Conservation (phyloP, 2,329 filamentous ascomycete species). For the Trichoderma asperellum region DNA sequence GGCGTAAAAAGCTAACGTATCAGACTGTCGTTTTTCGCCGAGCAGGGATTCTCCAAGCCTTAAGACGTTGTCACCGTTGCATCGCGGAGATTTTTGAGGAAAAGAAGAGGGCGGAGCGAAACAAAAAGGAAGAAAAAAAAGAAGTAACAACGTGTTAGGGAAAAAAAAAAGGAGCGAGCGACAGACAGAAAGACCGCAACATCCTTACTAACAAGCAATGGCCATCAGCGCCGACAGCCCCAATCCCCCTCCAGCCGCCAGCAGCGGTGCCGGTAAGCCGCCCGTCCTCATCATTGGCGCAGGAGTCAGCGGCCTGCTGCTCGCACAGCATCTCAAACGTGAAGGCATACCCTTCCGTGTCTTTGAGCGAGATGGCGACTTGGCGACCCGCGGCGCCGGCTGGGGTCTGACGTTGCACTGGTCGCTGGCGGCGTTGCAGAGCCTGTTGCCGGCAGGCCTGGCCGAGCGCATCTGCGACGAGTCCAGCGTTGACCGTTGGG, state of each 20-base stretch:
- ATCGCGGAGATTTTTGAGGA: background rate
- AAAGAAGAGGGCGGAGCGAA: background rate
- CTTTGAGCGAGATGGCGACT: conserved; percentile 57
- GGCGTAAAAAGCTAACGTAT: background rate
- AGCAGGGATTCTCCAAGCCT: conserved; percentile 18
- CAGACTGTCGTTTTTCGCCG: background rate
- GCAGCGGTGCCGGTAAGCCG: background rate
- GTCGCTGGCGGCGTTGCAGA: conserved; percentile 57
- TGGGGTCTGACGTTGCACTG: conserved; percentile 69
- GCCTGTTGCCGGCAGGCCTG: conserved; percentile 55
- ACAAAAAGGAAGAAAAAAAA: background rate
- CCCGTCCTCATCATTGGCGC: conserved; percentile 45
- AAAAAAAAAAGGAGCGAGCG: background rate
- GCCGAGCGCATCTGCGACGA: conserved; percentile 48
- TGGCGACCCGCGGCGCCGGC: conserved; percentile 54
- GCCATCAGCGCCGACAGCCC: conserved; percentile 16
- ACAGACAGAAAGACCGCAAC: background rate
- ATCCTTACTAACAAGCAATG: conserved; percentile 6
- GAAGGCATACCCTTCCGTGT: conserved; percentile 49
- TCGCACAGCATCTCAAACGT: conserved; percentile 43
- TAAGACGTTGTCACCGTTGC: conserved; percentile 13
- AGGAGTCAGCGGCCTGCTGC: conserved; percentile 44
- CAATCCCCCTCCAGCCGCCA: background rate
- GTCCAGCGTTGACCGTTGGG: conserved; percentile 57
- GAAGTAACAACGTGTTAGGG: no score